Evolutionary conservation across 768 basidiomycete genomes (phyloP), one percentile per base, ranked within the genome.

Genomic region (Hygrophorus pudorinus): DNA sequence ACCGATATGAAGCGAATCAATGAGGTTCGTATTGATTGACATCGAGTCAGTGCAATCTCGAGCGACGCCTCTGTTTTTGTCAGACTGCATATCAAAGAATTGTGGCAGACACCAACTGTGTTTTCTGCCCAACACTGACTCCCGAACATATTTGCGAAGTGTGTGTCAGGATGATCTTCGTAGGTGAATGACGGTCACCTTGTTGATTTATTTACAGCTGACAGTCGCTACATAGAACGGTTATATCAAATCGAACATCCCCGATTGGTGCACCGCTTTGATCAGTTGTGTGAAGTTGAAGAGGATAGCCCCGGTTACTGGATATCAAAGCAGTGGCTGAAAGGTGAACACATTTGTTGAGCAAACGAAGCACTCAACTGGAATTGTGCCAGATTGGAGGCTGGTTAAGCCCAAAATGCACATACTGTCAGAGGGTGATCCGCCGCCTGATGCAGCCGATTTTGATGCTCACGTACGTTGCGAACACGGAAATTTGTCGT

Each of bases 251-350:
- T 73, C 13, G 70, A 81, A 49, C 87, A 90, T 57, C 78, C 81
- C 18, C 68, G 64, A 35, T 57, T 71, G n/a, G 77, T 85, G 0
- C 59, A 65, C 20, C 59, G 66, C 43, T 82, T 87, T 45, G 79
- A 86, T 38, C 66, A 70, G 3, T 56, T 76, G 20, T 44, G 43
- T 44, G 64, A 70, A 20, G 60, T 67, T 8, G 61, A 62, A 3
- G 63, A 63, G 10, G 72, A 73, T 44, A 58, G 60, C 12, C 49
- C 51, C 12, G 73, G 74, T 5, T 80, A 70, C 56, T 86, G 81
- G 80, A 76, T 90, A 54, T 90, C 88, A 0, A 87, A 81, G 56
- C 58, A 63, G 5, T 91, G 89, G 89, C 58, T 84, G 3, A 82
- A 72, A 73, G 87, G 87, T 83, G 46, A 12, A 59, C 46, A 35